Evolutionary conservation across 1,284 basidiomycete species (phyloP).

Genomic region (Athelia sp.): DNA sequence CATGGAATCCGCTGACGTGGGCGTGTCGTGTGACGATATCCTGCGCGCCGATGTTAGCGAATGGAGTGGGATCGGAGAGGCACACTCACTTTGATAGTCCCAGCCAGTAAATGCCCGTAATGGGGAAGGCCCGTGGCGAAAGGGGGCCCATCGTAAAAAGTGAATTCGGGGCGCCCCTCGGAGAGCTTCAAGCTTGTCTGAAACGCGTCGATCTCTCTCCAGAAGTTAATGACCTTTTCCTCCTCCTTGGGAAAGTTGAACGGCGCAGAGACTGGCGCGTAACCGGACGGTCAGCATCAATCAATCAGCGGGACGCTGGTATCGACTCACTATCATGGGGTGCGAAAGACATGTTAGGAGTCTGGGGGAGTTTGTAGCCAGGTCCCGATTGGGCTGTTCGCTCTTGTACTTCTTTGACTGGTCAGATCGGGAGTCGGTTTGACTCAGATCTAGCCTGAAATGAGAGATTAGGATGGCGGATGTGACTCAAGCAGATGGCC

Average conservation of each 20-base stretch:
- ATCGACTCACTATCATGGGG: slow-evolving; percentile 63
- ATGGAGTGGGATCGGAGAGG: not conserved
- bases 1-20: slow-evolving; percentile 90
- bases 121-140: slow-evolving; percentile 98
- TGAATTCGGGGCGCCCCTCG: slow-evolving; percentile 84
- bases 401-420: not conserved
- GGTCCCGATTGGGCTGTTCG: slow-evolving; percentile 1
- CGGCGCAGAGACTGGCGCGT: slow-evolving; percentile 55
- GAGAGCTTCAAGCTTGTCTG: slow-evolving; percentile 90
- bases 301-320: slow-evolving; percentile 7
- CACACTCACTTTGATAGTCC: slow-evolving; percentile 87
- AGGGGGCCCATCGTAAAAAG: slow-evolving; percentile 98
- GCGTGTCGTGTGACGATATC: slow-evolving; percentile 97
- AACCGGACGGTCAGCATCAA: not conserved
- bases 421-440: not conserved
- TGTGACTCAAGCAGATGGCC: no score
- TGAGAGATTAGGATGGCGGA: no score
- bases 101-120: slow-evolving; percentile 88
- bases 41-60: slow-evolving; percentile 32
- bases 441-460: no score
- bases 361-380: not conserved
- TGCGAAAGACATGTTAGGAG: slow-evolving; percentile 62
- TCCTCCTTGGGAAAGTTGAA: slow-evolving; percentile 94
- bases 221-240: slow-evolving; percentile 88
- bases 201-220: slow-evolving; percentile 98